These are phyloP conservation scores for Phaeolepiota aurea DNA, from an alignment of 768 basidiomycete genomes.

Conservation along the genomic window DNA sequence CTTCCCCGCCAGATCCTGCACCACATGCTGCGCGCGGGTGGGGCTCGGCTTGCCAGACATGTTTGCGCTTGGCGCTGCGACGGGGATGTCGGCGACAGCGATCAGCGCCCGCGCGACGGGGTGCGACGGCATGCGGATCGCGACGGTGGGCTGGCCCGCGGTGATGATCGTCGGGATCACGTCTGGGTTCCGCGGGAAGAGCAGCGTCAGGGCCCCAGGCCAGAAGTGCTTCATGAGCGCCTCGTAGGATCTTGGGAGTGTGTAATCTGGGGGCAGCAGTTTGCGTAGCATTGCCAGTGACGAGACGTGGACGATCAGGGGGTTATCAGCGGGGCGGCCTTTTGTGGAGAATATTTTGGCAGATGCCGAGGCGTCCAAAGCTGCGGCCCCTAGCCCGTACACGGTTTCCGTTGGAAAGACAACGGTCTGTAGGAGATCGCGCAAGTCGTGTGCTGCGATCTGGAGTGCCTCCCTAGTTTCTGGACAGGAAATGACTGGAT, in stretches of 20 bases:
- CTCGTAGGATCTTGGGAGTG: slow-evolving; percentile 56
- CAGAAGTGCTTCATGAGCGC: slow-evolving; percentile 79
- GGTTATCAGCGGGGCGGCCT: slow-evolving; percentile 91
- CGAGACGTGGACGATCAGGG: slow-evolving; percentile 94
- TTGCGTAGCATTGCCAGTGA: slow-evolving; percentile 72
- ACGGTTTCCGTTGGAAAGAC: slow-evolving; percentile 98
- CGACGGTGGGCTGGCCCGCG: slow-evolving; percentile 73
- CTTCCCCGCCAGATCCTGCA: slow-evolving; percentile 68
- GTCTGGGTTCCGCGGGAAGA: slow-evolving; percentile 69
- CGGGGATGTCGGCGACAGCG: slow-evolving; percentile 57
- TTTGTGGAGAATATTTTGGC: slow-evolving; percentile 80
- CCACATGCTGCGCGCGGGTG: slow-evolving; percentile 81
- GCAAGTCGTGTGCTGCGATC: slow-evolving; percentile 47
- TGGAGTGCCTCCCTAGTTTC: slow-evolving; percentile 47
- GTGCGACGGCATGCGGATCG: slow-evolving; percentile 91
- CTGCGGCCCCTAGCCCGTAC: slow-evolving; percentile 91
- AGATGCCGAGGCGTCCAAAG: slow-evolving; percentile 56
- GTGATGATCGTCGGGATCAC: slow-evolving; percentile 71
- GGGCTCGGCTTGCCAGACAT: slow-evolving; percentile 92
- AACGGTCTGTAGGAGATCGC: slow-evolving; percentile 44
- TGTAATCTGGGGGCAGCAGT: slow-evolving; percentile 62
- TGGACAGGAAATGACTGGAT: slow-evolving; percentile 39
- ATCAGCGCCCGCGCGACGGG: slow-evolving; percentile 89
- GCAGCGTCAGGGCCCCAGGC: slow-evolving; percentile 90
- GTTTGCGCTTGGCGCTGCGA: slow-evolving; percentile 95